A percentile compares a stretch with the other conserved stretches of the same genome.
Evolutionary conservation across 331 rosid genomes (phyloP).

Genomic region (Quercus lobata): DNA sequence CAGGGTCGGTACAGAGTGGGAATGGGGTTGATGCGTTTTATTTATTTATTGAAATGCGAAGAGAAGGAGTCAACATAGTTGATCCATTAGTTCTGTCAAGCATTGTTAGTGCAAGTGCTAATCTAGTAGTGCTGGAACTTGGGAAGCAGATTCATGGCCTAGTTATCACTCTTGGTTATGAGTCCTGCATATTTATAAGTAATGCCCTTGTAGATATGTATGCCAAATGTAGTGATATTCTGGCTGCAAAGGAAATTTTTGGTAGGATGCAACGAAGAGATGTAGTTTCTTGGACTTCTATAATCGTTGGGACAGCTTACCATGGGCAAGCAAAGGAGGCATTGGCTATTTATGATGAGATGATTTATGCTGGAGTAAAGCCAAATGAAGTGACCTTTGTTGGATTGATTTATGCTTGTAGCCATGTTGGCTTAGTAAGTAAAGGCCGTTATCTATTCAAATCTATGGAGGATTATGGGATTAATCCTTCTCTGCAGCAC

Average conservation of each 20-base stretch:
- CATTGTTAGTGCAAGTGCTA: conserved; percentile 70
- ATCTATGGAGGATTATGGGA: conserved; percentile 52
- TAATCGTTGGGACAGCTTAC: conserved; percentile 71
- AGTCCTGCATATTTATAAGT: conserved; percentile 66
- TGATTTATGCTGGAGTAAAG: conserved; percentile 54
- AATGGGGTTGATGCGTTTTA: conserved; percentile 47
- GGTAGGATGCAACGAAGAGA: conserved; percentile 49
- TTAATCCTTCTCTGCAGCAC: conserved; percentile 74
- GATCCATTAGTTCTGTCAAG: conserved; percentile 81
- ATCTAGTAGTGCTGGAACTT: conserved; percentile 60
- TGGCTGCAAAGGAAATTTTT: conserved; percentile 58
- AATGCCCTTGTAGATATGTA: conserved; percentile 86
- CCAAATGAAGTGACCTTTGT: conserved; percentile 83
- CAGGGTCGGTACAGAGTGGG: conserved; percentile 80
- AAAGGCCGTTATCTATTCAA: conserved; percentile 58
- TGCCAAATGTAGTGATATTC: conserved; percentile 77
- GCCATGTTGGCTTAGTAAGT: conserved; percentile 66
- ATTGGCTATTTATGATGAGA: conserved; percentile 51
- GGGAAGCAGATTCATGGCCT: conserved; percentile 70
- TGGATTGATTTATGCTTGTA: conserved; percentile 76
- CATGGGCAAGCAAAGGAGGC: conserved; percentile 76
- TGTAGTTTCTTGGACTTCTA: conserved; percentile 88
- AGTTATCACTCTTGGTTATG: conserved; percentile 59
- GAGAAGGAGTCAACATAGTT: conserved; percentile 43
- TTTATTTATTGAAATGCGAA: conserved; percentile 61